A percentile compares a stretch with the other conserved stretches of the same genome.
Evolutionary conservation across 257 asterid genomes (phyloP).

Genomic region (Leonotis leonurus): DNA sequence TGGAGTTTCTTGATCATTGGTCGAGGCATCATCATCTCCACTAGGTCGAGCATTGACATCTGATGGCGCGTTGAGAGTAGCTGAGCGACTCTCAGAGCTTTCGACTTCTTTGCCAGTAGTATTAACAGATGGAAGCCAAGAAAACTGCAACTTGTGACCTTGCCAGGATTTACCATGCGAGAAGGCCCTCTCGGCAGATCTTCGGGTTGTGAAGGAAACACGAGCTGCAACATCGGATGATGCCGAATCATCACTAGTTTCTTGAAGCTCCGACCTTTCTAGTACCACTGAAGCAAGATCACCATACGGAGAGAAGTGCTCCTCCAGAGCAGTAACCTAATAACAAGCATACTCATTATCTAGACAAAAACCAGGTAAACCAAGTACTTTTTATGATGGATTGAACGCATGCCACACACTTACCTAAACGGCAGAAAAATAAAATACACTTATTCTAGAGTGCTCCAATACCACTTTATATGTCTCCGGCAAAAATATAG

Average conservation of each 20-base stretch:
- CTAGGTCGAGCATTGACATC: slow-evolving; percentile 14
- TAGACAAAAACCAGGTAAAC: background rate
- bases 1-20: slow-evolving; percentile 15
- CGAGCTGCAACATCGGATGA: slow-evolving; percentile 46
- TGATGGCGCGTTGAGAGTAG: slow-evolving; percentile 18
- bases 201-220: slow-evolving; percentile 62
- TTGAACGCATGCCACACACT: too few species aligned
- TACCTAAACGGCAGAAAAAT: too few species aligned
- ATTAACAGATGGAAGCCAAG: slow-evolving; percentile 42
- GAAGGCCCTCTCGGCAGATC: slow-evolving; percentile 84
- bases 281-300: slow-evolving; percentile 70
- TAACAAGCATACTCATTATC: slow-evolving; percentile 17
- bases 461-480: background rate
- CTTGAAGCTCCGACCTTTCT: slow-evolving; percentile 45
- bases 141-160: slow-evolving; percentile 63
- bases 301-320: slow-evolving; percentile 74
- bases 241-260: slow-evolving; percentile 30
- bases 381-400: background rate
- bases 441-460: too few species aligned
- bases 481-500: background rate
- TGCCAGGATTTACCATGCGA: slow-evolving; percentile 75
- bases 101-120: slow-evolving; percentile 30
- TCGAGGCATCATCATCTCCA: slow-evolving; percentile 21
- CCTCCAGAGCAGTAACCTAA: slow-evolving; percentile 68
- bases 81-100: slow-evolving; percentile 30